Conservation (phyloP, 768 basidiomycete species). For the Rubroboletus pulcherrimus region DNA sequence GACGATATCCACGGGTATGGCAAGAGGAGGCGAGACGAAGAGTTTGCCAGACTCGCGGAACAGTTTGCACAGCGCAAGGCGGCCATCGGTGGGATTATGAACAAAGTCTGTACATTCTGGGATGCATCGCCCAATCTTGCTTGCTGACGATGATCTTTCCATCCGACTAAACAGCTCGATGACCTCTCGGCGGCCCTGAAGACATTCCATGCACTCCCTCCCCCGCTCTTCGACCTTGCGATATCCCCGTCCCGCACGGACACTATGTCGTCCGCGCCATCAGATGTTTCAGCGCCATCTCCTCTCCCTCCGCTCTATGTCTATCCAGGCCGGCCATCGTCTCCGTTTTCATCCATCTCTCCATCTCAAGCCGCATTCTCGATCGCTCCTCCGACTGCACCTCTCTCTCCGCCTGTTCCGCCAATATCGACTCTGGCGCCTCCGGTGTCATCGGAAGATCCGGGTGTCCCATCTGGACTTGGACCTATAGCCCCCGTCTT, state of each 20-base stretch:
- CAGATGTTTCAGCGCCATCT: constrained; percentile 20
- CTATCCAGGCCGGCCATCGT: constrained; percentile 1
- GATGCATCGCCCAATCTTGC: not conserved
- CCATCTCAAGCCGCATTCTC: constrained; percentile 2
- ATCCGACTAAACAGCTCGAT: constrained; percentile 21
- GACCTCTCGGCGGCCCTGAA: constrained; percentile 35
- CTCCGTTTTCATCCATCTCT: constrained; percentile 5
- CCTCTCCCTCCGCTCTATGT: constrained; percentile 6
- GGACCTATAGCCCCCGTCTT: constrained; percentile 8
- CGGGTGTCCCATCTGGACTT: not conserved
- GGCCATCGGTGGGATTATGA: constrained; percentile 69
- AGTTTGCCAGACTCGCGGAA: constrained; percentile 63
- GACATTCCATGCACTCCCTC: constrained; percentile 42
- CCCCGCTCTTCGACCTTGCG: constrained; percentile 36
- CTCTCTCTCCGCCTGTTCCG: constrained; percentile 16
- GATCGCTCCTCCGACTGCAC: not conserved
- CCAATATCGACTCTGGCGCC: constrained; percentile 21
- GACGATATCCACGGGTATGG: constrained; percentile 53
- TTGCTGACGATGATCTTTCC: not conserved
- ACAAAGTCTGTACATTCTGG: constrained; percentile 44
- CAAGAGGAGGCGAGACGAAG: constrained; percentile 55
- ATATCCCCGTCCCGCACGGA: constrained; percentile 23
- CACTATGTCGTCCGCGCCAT: constrained; percentile 29
- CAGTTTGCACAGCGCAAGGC: constrained; percentile 69
- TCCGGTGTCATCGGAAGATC: not conserved